phyloP scores from a whole-genome alignment of 306 rosid genomes.

The Abrus pulchellus region DNA sequence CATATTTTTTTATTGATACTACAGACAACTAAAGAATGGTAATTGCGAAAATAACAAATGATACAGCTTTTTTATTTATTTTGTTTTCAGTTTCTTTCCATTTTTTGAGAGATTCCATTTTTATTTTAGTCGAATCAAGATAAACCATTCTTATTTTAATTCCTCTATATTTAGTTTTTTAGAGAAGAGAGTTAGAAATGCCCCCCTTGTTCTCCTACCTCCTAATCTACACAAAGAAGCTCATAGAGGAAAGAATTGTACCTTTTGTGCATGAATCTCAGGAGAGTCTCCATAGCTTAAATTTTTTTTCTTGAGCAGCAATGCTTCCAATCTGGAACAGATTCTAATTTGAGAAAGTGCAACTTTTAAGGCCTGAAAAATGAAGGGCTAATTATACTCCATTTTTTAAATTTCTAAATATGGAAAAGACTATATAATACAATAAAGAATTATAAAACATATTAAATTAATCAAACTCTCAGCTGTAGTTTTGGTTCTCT shows the following conservation, averaged over 20 bases:
- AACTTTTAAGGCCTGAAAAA: conserved; percentile 78
- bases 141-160: conserved; percentile 13
- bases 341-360: conserved; percentile 86
- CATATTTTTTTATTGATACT: conserved; percentile 17
- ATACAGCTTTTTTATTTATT: conserved; percentile 18
- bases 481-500: conserved; percentile 11
- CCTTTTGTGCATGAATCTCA: conserved; percentile 93
- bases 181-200: conserved; percentile 20
- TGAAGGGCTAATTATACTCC: conserved; percentile 39
- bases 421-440: conserved; percentile 31
- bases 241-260: conserved; percentile 44
- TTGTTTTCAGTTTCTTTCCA: conserved; percentile 22
- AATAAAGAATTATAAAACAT: conserved; percentile 6
- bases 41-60: conserved; percentile 11
- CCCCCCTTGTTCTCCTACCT: conserved; percentile 21
- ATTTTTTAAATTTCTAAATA: conserved; percentile 37
- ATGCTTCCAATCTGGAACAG: conserved; percentile 90
- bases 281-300: conserved; percentile 81
- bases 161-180: conserved; percentile 27
- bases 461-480: background rate
- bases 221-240: conserved; percentile 34
- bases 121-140: conserved; percentile 6
- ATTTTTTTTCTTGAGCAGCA: conserved; percentile 75
- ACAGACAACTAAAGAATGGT: conserved; percentile 31
- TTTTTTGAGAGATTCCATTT: conserved; percentile 11